Base-by-base conservation (phyloP, 805 yeast species). In the Wickerhamomyces pijperi region DNA sequence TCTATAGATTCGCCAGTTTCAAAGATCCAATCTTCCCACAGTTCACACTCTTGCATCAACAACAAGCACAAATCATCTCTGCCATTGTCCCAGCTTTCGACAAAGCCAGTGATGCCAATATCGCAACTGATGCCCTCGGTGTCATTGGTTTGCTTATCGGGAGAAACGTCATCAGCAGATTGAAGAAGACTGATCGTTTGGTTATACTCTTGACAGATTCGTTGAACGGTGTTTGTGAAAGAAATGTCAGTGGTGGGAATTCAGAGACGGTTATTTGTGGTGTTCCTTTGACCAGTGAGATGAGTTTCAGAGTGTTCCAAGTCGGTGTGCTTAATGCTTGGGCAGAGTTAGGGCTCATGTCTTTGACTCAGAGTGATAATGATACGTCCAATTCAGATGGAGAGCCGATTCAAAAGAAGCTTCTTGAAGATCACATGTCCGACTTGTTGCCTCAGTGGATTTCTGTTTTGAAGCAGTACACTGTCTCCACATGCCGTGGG, bases 31-130 rank as follows among this genome's bases (percentile, higher is more conserved):
- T 82, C 21, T 80, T 78, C 48, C 80, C 84, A 0, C 76, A 78
- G 3, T 71, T 72, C 14, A 72, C 90, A 0, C 67, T 87, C 9
- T 61, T 90, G 34, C 95, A 84, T 47, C 97, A 88, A 58, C 95
- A 83, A 51, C 96, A 92, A 51, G 97, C 97, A 0, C 96, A 86
- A 49, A 84, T 92, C 9, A 79, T 84, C 9, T 80, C 95, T 42
- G 94, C 97, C 0, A 66, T 90, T 40, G 72, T 86, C 36, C 95
- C 97, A 0, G 85, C 94, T 11, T 90, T 92, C 60, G 71, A 70
- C 28, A 64, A 70, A 3, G 88, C 78, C 16, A 78, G 87, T 41
- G 78, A 81, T 12, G 75, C 94, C 1, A 71, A 72, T 29, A 70
- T 86, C 1, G 87, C 90, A 1, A 73, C 83, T 18, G 73, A 72